A percentile compares a stretch with the other conserved stretches of the same genome.
phyloP scores from a whole-genome alignment of 2,329 filamentous ascomycete species.

The Endothia cerciana region DNA sequence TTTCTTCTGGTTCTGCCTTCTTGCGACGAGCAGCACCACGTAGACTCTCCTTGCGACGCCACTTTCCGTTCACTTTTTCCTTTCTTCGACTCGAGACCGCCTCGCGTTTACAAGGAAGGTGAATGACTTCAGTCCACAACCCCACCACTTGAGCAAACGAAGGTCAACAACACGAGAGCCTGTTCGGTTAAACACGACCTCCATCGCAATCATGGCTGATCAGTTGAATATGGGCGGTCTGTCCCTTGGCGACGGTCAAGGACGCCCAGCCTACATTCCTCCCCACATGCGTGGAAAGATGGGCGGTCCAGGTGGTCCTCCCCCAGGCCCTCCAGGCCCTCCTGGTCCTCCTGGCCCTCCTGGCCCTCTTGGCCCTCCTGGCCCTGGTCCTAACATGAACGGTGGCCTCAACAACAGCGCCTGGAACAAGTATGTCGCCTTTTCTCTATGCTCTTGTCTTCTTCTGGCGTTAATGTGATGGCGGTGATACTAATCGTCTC shows the following conservation, averaged over 20 bases:
- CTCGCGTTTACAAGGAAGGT: slow-evolving; percentile 23
- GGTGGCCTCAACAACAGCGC: slow-evolving; percentile 64
- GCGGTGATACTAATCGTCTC: slow-evolving; percentile 33
- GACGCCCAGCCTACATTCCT: slow-evolving; percentile 72
- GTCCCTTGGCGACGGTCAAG: slow-evolving; percentile 57
- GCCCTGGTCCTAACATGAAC: slow-evolving; percentile 39
- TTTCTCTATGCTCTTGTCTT: slow-evolving; percentile 7
- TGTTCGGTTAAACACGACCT: slow-evolving; percentile 26
- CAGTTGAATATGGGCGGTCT: slow-evolving; percentile 83
- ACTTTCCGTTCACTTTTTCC: slow-evolving; percentile 13
- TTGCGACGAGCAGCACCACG: slow-evolving; percentile 23
- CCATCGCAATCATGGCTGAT: slow-evolving; percentile 69
- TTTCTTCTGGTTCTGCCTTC: slow-evolving; percentile 21
- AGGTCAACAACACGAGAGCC: slow-evolving; percentile 23
- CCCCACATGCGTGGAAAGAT: slow-evolving; percentile 76
- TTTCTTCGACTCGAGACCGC: slow-evolving; percentile 22
- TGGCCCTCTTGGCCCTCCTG: slow-evolving; percentile 32
- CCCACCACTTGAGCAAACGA: slow-evolving; percentile 26
- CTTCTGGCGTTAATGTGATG: slow-evolving; percentile 9
- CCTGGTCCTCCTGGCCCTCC: slow-evolving; percentile 42
- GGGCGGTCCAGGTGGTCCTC: slow-evolving; percentile 37
- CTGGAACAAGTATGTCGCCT: slow-evolving; percentile 61
- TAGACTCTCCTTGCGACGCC: slow-evolving; percentile 24
- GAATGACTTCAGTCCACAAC: slow-evolving; percentile 24
- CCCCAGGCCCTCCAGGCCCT: slow-evolving; percentile 29